Conservation (phyloP, 306 rosid species). For the Quercus suber region DNA sequence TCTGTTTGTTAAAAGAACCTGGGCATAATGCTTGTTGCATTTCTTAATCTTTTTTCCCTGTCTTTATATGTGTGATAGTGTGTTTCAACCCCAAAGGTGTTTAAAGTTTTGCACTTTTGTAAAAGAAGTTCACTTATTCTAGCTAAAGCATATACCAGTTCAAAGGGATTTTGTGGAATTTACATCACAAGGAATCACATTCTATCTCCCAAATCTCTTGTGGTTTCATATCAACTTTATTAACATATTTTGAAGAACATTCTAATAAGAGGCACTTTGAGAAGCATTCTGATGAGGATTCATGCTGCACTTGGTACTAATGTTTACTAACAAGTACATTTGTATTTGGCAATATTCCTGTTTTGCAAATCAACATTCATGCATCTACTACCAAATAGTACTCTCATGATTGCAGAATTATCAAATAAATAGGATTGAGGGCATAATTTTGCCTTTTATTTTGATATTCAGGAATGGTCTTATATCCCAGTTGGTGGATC, state of each 20-base stretch:
- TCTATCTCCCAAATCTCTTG: background rate
- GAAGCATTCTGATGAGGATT: background rate
- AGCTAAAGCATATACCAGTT: background rate
- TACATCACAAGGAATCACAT: background rate
- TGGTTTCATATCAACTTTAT: background rate
- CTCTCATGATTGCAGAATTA: constrained; percentile 8
- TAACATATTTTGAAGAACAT: background rate
- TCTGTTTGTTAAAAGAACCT: background rate
- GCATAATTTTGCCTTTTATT: constrained; percentile 8
- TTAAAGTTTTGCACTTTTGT: background rate
- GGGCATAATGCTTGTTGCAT: background rate
- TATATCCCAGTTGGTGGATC: constrained; percentile 99
- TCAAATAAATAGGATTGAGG: constrained; percentile 8
- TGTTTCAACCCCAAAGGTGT: background rate
- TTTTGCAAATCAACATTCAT: background rate
- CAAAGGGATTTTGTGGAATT: background rate
- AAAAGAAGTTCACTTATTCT: background rate
- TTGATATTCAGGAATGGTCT: constrained; percentile 80
- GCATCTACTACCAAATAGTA: background rate
- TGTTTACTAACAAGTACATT: background rate
- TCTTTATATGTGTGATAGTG: background rate
- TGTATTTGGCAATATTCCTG: background rate
- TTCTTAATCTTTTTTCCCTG: background rate
- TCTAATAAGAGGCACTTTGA: background rate
- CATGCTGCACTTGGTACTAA: background rate